A percentile compares a stretch with the other conserved stretches of the same genome.
Evolutionary conservation across 2,329 filamentous ascomycete genomes (phyloP).

Genomic region (Pseudogymnoascus sp.): DNA sequence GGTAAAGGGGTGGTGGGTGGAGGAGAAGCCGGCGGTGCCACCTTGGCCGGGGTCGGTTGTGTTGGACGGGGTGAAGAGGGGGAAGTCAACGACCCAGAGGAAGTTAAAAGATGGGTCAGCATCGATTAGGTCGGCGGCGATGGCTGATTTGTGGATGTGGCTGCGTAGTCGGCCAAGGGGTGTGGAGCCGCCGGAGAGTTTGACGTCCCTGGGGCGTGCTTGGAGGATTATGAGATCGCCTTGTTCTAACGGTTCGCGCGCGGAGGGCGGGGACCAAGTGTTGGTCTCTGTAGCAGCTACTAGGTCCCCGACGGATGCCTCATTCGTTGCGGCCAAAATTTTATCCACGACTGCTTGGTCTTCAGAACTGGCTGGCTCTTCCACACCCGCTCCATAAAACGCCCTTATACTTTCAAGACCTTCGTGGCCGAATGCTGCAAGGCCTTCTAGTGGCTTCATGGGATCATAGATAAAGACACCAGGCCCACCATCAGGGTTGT

Average conservation of each 20-base stretch:
- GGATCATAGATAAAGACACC: constrained; percentile 70
- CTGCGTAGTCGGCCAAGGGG: constrained; percentile 29
- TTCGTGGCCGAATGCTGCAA: constrained; percentile 70
- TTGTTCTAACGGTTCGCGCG: constrained; percentile 36
- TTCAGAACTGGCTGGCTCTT: neutral
- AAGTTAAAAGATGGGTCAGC: constrained; percentile 44
- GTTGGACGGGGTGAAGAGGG: constrained; percentile 71
- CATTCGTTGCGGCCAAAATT: neutral
- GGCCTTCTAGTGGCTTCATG: constrained; percentile 63
- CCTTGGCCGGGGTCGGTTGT: constrained; percentile 57
- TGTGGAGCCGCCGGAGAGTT: constrained; percentile 65
- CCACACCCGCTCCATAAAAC: neutral
- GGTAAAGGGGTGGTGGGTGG: constrained; percentile 95
- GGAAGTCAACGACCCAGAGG: constrained; percentile 85
- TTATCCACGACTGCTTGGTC: neutral
- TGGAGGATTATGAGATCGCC: constrained; percentile 79
- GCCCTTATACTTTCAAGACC: constrained; percentile 44
- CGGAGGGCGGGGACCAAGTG: constrained; percentile 23
- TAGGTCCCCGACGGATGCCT: constrained; percentile 14
- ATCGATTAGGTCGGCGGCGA: constrained; percentile 19
- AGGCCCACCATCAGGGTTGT: constrained; percentile 69
- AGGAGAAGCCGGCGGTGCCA: constrained; percentile 67
- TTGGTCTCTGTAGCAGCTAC: constrained; percentile 22
- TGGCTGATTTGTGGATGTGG: constrained; percentile 24
- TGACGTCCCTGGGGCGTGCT: constrained; percentile 55